Evolutionary conservation across 768 basidiomycete genomes (phyloP).

Genomic region (Termitomyces eurrhizus): DNA sequence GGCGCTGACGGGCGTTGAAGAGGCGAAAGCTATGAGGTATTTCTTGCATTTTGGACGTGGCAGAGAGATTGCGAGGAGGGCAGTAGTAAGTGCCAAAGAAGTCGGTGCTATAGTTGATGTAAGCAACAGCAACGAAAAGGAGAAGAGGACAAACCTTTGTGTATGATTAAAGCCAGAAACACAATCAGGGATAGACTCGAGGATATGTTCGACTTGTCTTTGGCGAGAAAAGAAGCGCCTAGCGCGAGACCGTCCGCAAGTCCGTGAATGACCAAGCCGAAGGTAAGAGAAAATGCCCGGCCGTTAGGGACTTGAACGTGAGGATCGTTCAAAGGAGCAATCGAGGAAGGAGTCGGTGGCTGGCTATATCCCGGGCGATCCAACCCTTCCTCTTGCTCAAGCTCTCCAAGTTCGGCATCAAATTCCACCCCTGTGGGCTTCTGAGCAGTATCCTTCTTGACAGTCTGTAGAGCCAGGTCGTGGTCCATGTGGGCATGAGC

Average conservation of each 20-base stretch:
- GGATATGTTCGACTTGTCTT: constrained; percentile 25
- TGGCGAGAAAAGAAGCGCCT: constrained; percentile 65
- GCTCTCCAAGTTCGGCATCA: constrained; percentile 60
- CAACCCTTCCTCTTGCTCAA: constrained; percentile 40
- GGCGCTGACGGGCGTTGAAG: constrained; percentile 82
- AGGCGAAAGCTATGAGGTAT: constrained; percentile 74
- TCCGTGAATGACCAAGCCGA: constrained; percentile 86
- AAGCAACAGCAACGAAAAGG: not conserved
- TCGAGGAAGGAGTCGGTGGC: constrained; percentile 10
- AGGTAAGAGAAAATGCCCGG: constrained; percentile 66
- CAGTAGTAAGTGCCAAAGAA: constrained; percentile 82
- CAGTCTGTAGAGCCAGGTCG: constrained; percentile 25
- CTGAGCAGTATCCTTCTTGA: constrained; percentile 10
- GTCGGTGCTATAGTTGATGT: constrained; percentile 67
- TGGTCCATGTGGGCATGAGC: constrained; percentile 33
- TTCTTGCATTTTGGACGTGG: constrained; percentile 64
- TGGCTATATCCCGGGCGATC: constrained; percentile 20
- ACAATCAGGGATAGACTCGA: constrained; percentile 72
- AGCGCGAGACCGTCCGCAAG: constrained; percentile 91
- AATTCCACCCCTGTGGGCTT: constrained; percentile 40
- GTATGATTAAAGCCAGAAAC: constrained; percentile 86
- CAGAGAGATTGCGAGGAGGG: constrained; percentile 75
- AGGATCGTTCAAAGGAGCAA: constrained; percentile 14
- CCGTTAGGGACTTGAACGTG: constrained; percentile 21
- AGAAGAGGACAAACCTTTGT: constrained; percentile 60